phyloP scores from a whole-genome alignment of 345 rosid genomes.

The Alliaria petiolata region DNA sequence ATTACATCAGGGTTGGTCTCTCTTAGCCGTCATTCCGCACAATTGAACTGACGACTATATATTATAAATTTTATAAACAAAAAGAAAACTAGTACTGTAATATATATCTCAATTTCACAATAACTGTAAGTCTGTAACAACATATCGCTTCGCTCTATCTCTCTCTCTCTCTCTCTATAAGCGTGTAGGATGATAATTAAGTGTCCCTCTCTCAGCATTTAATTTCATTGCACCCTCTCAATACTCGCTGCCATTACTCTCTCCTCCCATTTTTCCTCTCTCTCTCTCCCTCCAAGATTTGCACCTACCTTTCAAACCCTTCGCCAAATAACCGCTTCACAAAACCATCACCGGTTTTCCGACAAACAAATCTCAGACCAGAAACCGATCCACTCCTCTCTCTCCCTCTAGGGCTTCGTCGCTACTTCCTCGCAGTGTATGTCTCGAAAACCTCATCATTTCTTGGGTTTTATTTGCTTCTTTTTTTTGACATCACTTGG shows the following conservation, averaged over 20 bases:
- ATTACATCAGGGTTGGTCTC: background rate
- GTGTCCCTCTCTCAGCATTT: slow-evolving; percentile 35
- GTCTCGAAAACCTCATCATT: background rate
- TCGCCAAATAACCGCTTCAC: slow-evolving; percentile 6
- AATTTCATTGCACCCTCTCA: slow-evolving; percentile 34
- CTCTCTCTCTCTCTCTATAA: slow-evolving; percentile 2
- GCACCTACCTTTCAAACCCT: slow-evolving; percentile 35
- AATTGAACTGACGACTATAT: too few species aligned
- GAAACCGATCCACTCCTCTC: background rate
- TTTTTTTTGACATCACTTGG: too few species aligned
- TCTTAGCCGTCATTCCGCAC: background rate
- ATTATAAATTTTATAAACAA: too few species aligned
- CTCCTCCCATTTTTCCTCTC: background rate
- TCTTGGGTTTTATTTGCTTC: background rate
- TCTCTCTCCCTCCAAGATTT: slow-evolving; percentile 9
- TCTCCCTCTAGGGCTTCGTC: slow-evolving; percentile 3
- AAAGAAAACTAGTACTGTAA: background rate
- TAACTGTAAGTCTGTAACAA: too few species aligned
- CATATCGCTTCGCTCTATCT: background rate
- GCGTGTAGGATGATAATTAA: slow-evolving; percentile 32
- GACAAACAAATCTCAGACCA: slow-evolving; percentile 10
- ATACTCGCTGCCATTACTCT: slow-evolving; percentile 27
- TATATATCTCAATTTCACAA: too few species aligned
- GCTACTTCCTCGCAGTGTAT: slow-evolving; percentile 10
- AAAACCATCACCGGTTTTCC: slow-evolving; percentile 11